Conservation (phyloP, 2,329 filamentous ascomycete species). For the Cytospora paraplurivora region DNA sequence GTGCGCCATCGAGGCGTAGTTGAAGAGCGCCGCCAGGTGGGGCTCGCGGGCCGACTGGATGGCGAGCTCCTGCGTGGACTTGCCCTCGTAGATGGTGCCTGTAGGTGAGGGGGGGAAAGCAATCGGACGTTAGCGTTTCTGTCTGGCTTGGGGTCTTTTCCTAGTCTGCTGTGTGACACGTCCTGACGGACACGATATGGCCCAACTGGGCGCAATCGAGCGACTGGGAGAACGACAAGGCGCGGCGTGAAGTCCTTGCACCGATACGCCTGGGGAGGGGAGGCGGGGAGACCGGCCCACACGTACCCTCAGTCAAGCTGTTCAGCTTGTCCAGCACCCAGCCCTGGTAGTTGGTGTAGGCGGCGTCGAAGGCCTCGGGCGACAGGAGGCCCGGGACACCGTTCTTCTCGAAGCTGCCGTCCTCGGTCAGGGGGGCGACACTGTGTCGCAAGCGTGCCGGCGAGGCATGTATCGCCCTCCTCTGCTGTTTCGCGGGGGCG, state of each 20-base stretch:
- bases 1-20: slow-evolving; percentile 93
- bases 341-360: slow-evolving; percentile 82
- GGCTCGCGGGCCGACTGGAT: slow-evolving; percentile 79
- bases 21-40: slow-evolving; percentile 78
- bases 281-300: not conserved
- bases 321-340: slow-evolving; percentile 78
- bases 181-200: not conserved
- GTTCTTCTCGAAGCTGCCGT: slow-evolving; percentile 43
- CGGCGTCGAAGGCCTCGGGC: slow-evolving; percentile 67
- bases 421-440: slow-evolving; percentile 50
- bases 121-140: slow-evolving; percentile 15
- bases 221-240: not conserved
- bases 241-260: not conserved
- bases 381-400: slow-evolving; percentile 73
- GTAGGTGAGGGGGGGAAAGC: slow-evolving; percentile 10
- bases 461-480: slow-evolving; percentile 29
- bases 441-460: slow-evolving; percentile 39
- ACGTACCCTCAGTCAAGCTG: slow-evolving; percentile 68
- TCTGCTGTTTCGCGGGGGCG: slow-evolving; percentile 35
- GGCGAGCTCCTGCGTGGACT: slow-evolving; percentile 66
- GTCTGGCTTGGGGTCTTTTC: too few species aligned
- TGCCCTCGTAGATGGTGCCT: slow-evolving; percentile 67
- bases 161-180: not conserved
- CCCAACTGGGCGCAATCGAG: not conserved
- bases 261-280: not conserved